Evolutionary conservation across 345 rosid genomes (phyloP).

Genomic region (Moricandia moricandioides): DNA sequence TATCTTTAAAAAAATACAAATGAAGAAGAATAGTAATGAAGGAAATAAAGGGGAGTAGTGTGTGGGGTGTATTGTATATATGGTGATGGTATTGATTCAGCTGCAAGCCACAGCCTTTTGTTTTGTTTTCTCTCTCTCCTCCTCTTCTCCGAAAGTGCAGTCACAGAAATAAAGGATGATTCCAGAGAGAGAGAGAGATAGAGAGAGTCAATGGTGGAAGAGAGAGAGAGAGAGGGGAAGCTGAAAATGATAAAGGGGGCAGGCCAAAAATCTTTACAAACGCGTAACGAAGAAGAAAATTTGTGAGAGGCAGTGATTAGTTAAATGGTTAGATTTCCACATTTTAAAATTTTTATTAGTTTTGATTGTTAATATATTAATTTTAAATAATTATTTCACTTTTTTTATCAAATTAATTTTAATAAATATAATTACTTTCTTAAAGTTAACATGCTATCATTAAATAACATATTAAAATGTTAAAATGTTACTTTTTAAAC

Average conservation of each 20-base stretch:
- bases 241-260: conserved; percentile 25
- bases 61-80: conserved; percentile 1
- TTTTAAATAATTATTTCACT: too few relatives aligned
- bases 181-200: conserved; percentile 29
- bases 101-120: conserved; percentile 39
- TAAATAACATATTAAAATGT: too few relatives aligned
- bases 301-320: conserved; percentile 31
- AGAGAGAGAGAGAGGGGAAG: conserved; percentile 18
- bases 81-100: conserved; percentile 37
- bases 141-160: conserved; percentile 26
- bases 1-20: background rate
- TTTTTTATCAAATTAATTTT: too few relatives aligned
- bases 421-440: too few relatives aligned
- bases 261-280: conserved; percentile 18
- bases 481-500: too few relatives aligned
- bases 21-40: background rate
- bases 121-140: conserved; percentile 17
- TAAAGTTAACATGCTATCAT: too few relatives aligned
- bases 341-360: too few relatives aligned
- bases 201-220: conserved; percentile 26
- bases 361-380: too few relatives aligned
- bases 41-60: conserved; percentile 13
- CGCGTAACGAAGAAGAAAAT: conserved; percentile 43
- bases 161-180: conserved; percentile 39
- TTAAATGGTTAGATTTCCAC: conserved; percentile 22